Base-by-base conservation (phyloP, 108 stramenopile species). In the Cyclostephanos invisitatus region DNA sequence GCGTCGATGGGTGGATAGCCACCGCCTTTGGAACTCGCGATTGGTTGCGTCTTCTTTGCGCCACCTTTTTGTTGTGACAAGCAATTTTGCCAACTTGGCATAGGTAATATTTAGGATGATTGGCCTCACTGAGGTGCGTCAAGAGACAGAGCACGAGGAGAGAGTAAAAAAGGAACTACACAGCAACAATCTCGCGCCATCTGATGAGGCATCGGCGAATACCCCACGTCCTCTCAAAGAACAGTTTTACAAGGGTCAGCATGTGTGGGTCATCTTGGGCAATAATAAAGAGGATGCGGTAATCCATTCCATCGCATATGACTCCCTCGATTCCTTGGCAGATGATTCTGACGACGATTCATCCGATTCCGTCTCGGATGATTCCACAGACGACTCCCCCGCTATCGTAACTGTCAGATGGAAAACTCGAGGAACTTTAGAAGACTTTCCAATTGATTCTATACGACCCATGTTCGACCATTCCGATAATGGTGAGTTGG, bases 191-290 rank as follows among this genome's bases (percentile, higher is more conserved):
- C 40, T 11, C 44, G 14, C 44, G 44, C 14, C 44, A 46, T 46
- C 44, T 15, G 12, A 2, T 17, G 44, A 15, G 44, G 44, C 44
- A 46, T 46, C 44, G 14, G 44, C 44, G 44, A 46, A 14, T 46
- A 46, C 12, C 17, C 44, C 44, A 46, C 44, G 17, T 46, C 12
- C 15, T 46, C 44, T 3, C 44, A 46, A 15, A 2, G 25, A 25
- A 24, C 22, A 24, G 9, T 54, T 54, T 27, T 12, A 11, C 8
- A 1, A 11, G 9, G 53, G 53, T 24, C 53, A 54, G 53, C 22
- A 25, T 54, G 53, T 54, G 25, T 54, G 53, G 53, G 25, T 54
- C 53, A 24, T 54, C 22, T 11, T 54, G 53, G 53, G 53, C 22
- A 54, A 54, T 22, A 20, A 54, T 21, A 25, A 3, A 2, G 20